Base-by-base conservation (phyloP, 495 filamentous ascomycete species). In the Endocarpon pusillum region DNA sequence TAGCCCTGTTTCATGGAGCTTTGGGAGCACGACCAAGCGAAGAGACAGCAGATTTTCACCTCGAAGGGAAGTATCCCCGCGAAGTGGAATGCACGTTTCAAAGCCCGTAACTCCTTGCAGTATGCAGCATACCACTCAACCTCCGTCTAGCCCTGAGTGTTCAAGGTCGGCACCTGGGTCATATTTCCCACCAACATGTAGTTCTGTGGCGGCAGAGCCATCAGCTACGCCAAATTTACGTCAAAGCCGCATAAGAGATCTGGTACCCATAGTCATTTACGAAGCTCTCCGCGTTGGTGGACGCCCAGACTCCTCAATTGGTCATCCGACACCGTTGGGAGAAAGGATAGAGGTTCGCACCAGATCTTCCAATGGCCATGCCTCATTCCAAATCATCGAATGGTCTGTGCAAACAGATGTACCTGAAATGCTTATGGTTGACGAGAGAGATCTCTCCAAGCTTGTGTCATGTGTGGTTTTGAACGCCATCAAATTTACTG, bases 401-500 rank as follows among this genome's bases (percentile, higher is more conserved):
- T 71, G 77, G 67, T 65, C 62, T 33, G 72, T 86, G 21, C 69
- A 78, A 42, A 48, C 66, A 5, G 58, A 55, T 21, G 63, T 85
- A 16, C 80, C 80, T 1, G 69, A 75, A 16, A 69, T 65, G 3
- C 61, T 84, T 33, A 62, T 78, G 25, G 67, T 75, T 34, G 78
- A 81, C 51, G 71, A 79, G 44, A 67, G 73, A 36, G 74, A 81
- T 38, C 48, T 86, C n/a, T 68, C 72, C 8, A 84, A 83, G 45
- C 48, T 80, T 37, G 66, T 82, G 2, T 80, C 77, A 6, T 78
- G 76, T 37, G 67, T 85, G 11, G 70, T 82, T 36, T 55, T 81
- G 19, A 86, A 85, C 49, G 81, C 80, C 3, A 66, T 85, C 35
- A 86, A 86, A 47, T 86, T 84, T 43, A 83, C 81, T 0, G 73